Percentiles rank a stretch among this genome's conserved stretches.
Evolutionary conservation across 2,329 filamentous ascomycete species (phyloP).

Genomic region (Bipolaris oryzae): DNA sequence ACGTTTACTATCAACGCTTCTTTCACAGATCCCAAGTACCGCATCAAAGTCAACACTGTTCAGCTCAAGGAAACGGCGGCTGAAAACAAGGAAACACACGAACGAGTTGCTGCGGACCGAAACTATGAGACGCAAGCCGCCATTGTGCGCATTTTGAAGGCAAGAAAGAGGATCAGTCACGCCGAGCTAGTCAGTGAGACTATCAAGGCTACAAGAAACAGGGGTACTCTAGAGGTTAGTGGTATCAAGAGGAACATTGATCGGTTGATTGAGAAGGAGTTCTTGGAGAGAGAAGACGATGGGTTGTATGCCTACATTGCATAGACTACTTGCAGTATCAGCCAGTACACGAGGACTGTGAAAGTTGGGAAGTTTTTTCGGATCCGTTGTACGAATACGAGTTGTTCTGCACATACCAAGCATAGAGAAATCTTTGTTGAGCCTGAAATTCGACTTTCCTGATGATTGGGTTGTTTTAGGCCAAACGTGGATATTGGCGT

Average conservation of each 20-base stretch:
- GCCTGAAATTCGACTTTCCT: not conserved
- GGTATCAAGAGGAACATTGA: conserved; percentile 99
- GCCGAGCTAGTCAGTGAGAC: conserved; percentile 89
- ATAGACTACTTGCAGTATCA: conserved; percentile 23
- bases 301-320: conserved; percentile 56
- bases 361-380: not conserved
- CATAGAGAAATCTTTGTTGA: not conserved
- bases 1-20: conserved; percentile 80
- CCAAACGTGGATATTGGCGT: not conserved
- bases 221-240: conserved; percentile 81
- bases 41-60: conserved; percentile 98
- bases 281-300: conserved; percentile 47
- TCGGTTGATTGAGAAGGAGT: conserved; percentile 64
- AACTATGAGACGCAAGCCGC: conserved; percentile 97
- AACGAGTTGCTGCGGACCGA: conserved; percentile 84
- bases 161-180: conserved; percentile 83
- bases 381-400: not conserved
- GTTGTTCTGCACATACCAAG: not conserved
- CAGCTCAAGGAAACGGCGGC: conserved; percentile 95
- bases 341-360: not conserved
- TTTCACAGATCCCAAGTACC: conserved; percentile 82
- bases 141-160: conserved; percentile 97
- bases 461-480: not conserved
- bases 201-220: conserved; percentile 84
- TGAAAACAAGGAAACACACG: conserved; percentile 93